Evolutionary conservation across 2,329 filamentous ascomycete genomes (phyloP), one percentile per base, ranked within the genome.

Genomic region (Fusarium sp.): DNA sequence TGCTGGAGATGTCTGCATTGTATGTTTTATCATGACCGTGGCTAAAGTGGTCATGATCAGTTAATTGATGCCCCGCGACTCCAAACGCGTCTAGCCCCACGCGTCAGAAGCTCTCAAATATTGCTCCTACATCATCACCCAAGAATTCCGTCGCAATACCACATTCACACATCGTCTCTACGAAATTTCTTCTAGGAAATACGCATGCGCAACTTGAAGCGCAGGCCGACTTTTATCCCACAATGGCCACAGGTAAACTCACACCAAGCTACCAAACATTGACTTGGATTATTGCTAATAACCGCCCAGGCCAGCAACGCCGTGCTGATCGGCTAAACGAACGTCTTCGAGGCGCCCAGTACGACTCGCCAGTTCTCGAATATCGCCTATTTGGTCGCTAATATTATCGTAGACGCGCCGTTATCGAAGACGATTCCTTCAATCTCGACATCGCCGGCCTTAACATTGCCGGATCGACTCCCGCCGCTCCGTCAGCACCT

Each of bases 341-440:
- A 79, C 87, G 88, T 75, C 85, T 90, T 76, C 87, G 88, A 67
- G 88, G 88, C 66, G 87, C 88, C 42, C 86, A 87, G 87, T 89
- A 82, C 70, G 85, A 77, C 11, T 27, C 2, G 13, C 9, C 29
- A 14, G 1, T 2, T 5, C 9, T 9, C 2, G 2, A 2, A 16
- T n/a, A 11, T 4, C 4, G 2, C 34, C 4, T 18, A 14, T 1
- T n/a, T 49, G 16, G 27, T 38, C 42, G 25, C 54, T 64, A 46
- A 62, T 51, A 33, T 70, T 49, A 25, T 44, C 14, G 0, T 5
- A 87, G 84, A 70, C 83, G 84, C 70, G 83, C 86, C 62, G 84
- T 89, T 74, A 81, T 90, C 13, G 86, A 83, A 68, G 86, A 90
- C 67, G 83, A 88, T 10, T 87, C 87, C 6, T 90, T 90, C 73